Evolutionary conservation across 2,329 filamentous ascomycete genomes (phyloP), one percentile per base, ranked within the genome.

Genomic region (Fusarium sp.): DNA sequence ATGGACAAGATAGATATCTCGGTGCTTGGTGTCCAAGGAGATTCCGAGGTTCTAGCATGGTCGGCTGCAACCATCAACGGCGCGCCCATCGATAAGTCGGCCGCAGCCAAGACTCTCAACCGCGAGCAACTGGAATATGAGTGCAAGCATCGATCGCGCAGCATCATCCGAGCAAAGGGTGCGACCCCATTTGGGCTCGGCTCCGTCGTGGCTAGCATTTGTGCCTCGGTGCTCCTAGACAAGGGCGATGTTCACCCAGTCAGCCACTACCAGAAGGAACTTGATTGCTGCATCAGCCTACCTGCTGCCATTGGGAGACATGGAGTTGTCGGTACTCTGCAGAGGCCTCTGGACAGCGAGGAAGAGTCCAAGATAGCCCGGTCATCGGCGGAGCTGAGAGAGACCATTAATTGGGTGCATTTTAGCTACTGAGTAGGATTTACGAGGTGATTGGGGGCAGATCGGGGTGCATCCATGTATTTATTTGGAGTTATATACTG

Each of bases 161-260:
- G 79, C 10, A 87, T 89, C 66, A 85, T 87, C 57, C 79, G 82
- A 17, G 82, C 83, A 6, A 89, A 89, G 76, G 87, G 87, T 1
- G 84, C 85, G 35, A 88, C 85, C 0, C 82, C 85, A 0, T 88
- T 85, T 71, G 87, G 87, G 17, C 86, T 88, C 56, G 86, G 83
- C 12, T 84, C 85, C 31, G 81, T 87, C 4, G 82, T 85, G 5
- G 81, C 84, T 2, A 83, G 80, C 33, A 85, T 89, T 55, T 89
- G 86, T 77, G 83, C 84, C 67, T 86, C 86, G 20, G 86, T 89
- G 14, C 76, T 88, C n/a, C 83, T 83, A 55, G 86, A 89, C 73
- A 82, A 85, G 66, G 80, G 82, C 8, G 83, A 85, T 53, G 83
- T 88, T 16, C 78, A 83, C 2, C 85, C 86, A 1, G 74, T 89